Percentiles rank a stretch among this genome's conserved stretches.
Conservation (phyloP, 108 stramenopile genomes). For the Cyclostephanos invisitatus region DNA sequence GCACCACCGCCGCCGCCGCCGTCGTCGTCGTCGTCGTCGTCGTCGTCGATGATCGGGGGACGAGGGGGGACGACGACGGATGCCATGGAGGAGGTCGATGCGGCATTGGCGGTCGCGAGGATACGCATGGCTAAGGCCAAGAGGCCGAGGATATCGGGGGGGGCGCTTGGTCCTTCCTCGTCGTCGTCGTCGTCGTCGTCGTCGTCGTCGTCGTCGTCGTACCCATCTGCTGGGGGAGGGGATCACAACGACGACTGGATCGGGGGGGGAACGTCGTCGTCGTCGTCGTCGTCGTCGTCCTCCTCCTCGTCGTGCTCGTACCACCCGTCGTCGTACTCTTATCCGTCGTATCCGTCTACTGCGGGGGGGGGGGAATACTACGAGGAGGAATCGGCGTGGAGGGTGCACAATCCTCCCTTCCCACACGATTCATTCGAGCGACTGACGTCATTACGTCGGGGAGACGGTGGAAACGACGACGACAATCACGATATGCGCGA, state of each 20-base stretch:
- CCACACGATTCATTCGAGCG: constrained; percentile 29
- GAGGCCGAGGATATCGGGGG: background rate
- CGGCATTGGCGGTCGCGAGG: background rate
- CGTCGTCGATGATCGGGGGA: background rate
- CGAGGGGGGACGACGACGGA: background rate
- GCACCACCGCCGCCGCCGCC: too few relatives aligned
- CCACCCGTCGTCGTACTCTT: too few relatives aligned
- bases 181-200: too few relatives aligned
- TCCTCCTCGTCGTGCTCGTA: too few relatives aligned
- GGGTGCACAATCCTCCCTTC: constrained; percentile 61
- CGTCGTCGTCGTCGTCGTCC: too few relatives aligned
- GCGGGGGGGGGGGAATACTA: constrained; percentile 16
- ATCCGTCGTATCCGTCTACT: too few relatives aligned
- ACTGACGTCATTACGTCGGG: constrained; percentile 10
- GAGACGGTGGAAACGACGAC: background rate
- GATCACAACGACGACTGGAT: too few relatives aligned
- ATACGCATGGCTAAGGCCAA: background rate
- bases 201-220: too few relatives aligned
- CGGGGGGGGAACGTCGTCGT: too few relatives aligned
- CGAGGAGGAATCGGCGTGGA: constrained; percentile 61
- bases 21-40: background rate
- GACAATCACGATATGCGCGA: background rate
- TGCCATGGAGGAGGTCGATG: background rate
- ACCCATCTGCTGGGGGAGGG: too few relatives aligned
- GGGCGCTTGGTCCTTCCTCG: background rate